Conservation (phyloP, 2,329 filamentous ascomycete species). For the Xylariaceae sp. region DNA sequence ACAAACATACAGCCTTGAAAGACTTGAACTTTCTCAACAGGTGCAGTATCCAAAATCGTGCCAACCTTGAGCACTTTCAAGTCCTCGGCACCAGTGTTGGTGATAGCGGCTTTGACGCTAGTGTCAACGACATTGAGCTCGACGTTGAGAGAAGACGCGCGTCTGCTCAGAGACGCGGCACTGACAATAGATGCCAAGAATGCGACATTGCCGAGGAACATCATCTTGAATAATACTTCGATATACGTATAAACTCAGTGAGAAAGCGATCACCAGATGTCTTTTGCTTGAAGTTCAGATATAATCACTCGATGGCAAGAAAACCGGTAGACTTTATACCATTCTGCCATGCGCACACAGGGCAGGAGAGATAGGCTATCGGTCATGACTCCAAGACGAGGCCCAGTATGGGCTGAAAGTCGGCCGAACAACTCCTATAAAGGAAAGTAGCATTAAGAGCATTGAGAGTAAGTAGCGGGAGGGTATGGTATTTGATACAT, state of each 20-base stretch:
- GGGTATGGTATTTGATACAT: no score
- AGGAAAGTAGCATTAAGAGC: constrained; percentile 17
- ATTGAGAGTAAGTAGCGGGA: no score
- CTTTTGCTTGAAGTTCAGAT: constrained; percentile 16
- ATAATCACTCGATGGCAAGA: constrained; percentile 9
- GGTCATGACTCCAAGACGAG: neutral
- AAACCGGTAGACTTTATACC: constrained; percentile 18
- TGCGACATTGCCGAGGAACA: constrained; percentile 36
- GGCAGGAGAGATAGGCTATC: constrained; percentile 11
- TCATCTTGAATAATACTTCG: constrained; percentile 33
- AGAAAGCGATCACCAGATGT: constrained; percentile 11
- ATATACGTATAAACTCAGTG: constrained; percentile 5
- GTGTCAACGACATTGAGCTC: constrained; percentile 50
- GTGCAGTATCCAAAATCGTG: constrained; percentile 50
- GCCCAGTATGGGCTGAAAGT: constrained; percentile 16
- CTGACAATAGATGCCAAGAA: constrained; percentile 36
- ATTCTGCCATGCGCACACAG: neutral
- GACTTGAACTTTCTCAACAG: constrained; percentile 53
- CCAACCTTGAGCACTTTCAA: constrained; percentile 54
- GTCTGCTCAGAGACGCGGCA: constrained; percentile 36
- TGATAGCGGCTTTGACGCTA: constrained; percentile 51
- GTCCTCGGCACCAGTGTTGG: constrained; percentile 48
- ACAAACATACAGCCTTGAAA: constrained; percentile 43
- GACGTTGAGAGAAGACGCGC: constrained; percentile 42
- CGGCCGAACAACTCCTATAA: constrained; percentile 16